Conservation (phyloP, 208 protist species). For the Perkinsela sp. region DNA sequence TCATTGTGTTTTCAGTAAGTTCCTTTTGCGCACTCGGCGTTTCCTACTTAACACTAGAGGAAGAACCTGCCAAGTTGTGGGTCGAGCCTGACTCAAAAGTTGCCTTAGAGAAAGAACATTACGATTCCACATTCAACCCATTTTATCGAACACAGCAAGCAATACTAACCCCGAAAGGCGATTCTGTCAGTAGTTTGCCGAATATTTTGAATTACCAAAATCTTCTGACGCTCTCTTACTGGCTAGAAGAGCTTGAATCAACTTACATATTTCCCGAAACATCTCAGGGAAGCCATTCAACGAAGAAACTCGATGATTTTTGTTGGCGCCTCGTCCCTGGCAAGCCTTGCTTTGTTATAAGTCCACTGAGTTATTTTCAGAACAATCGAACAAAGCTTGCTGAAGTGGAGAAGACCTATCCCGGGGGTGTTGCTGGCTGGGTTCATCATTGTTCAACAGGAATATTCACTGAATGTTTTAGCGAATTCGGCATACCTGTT, state of each 20-base stretch:
- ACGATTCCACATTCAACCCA: conserved; percentile 5
- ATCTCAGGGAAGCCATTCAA: not conserved
- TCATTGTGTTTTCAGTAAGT: not conserved
- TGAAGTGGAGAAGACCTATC: not conserved
- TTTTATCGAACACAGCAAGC: conserved; percentile 8
- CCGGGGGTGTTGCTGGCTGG: not conserved
- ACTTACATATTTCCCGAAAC: conserved; percentile 2
- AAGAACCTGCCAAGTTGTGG: not conserved
- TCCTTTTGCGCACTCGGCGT: not conserved
- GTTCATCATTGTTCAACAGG: conserved; percentile 1
- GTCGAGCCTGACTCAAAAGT: not conserved
- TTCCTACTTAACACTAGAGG: not conserved
- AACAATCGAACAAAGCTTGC: not conserved
- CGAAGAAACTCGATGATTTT: not conserved
- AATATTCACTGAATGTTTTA: conserved; percentile 3
- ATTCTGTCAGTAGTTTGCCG: not conserved
- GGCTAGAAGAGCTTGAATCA: conserved; percentile 3
- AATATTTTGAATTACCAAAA: conserved; percentile 3
- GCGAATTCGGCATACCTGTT: conserved; percentile 5
- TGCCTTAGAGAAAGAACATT: conserved; percentile 7
- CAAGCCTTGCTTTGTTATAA: not conserved
- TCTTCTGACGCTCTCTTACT: conserved; percentile 2
- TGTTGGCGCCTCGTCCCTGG: conserved; percentile 4
- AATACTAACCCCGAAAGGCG: conserved; percentile 3
- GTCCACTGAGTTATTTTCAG: not conserved